Percentiles rank a stretch among this genome's conserved stretches.
phyloP scores from a whole-genome alignment of 2,329 filamentous ascomycete species.

The Colletotrichum acutatum region DNA sequence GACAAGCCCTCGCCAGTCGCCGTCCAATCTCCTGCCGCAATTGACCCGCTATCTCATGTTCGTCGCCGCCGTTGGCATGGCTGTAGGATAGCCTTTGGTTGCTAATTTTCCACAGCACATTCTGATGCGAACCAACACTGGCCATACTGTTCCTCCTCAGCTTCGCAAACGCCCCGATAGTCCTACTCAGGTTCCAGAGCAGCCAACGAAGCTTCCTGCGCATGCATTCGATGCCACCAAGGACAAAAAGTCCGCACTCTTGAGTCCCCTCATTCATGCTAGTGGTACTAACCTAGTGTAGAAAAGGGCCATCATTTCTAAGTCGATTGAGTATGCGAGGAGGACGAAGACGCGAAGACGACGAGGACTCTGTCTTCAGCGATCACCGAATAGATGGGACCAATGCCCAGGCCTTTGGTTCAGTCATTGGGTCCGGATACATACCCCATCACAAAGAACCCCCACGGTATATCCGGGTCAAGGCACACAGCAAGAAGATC shows the following conservation, averaged over 20 bases:
- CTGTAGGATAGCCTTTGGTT: neutral
- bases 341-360: conserved; percentile 78
- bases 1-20: conserved; percentile 32
- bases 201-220: conserved; percentile 50
- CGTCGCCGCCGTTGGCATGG: neutral
- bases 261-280: neutral
- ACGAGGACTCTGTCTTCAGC: conserved; percentile 77
- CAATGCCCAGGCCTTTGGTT: conserved; percentile 85
- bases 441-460: conserved; percentile 90
- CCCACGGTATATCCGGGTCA: conserved; percentile 89
- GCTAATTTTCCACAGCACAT: conserved; percentile 60
- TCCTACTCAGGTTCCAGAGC: conserved; percentile 53
- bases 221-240: conserved; percentile 58
- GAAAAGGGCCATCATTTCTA: conserved; percentile 90
- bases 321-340: conserved; percentile 80
- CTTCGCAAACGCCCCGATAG: conserved; percentile 66
- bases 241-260: conserved; percentile 71
- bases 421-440: conserved; percentile 77
- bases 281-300: conserved; percentile 47
- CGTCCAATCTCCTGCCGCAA: conserved; percentile 35
- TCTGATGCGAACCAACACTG: conserved; percentile 74
- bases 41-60: conserved; percentile 46
- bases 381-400: conserved; percentile 79
- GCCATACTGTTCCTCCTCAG: conserved; percentile 66
- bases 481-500: conserved; percentile 81